Evolutionary conservation across 164 flowering plant genomes (phyloP), one percentile per base, ranked within the genome.

Genomic region (Chimonanthus praecox): DNA sequence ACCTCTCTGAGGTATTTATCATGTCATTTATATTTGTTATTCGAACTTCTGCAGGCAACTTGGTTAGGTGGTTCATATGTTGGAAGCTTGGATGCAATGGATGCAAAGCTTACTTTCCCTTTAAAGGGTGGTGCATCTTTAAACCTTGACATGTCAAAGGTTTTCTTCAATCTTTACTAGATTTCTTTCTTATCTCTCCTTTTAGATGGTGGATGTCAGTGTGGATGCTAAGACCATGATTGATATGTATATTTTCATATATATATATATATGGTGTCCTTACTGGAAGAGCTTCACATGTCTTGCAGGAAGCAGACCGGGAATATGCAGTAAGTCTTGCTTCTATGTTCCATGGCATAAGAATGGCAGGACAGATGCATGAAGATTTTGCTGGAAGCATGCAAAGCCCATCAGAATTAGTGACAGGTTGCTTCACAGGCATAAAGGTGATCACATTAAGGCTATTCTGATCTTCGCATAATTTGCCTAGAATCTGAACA

Each of bases 31-130:
- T 58, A 49, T 68, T 11, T 20, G 1, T 62, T 9, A 45, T 64
- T 47, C 20, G 47, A 21, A 2, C 71, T 21, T 47, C 16, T 75
- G 50, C 78, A 94, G 99, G 97, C 97, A 82, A 83, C 86, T 54
- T 85, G 80, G 89, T 78, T 94, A 75, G 95, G 97, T 79, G 99
- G 99, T 63, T 89, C 97, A 47, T 95, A 93, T 84, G 82, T 77
- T 64, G 67, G 81, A 71, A 79, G 76, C n/a, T 4, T 33, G 44
- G 78, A 80, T 71, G 80, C 85, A 64, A 68, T 87, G 68, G 80
- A 72, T 73, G 98, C 97, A 75, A 87, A 81, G 74, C 67, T 94
- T 76, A 78, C 74, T 47, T 66, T 88, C 46, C 83, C 92, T 10
- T 79, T 90, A 83, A 79, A 81, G 33, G 80, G 78, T 82, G 95